Base-by-base conservation (phyloP, 2,329 filamentous ascomycete species). In the Colletotrichum neosansevieriae region DNA sequence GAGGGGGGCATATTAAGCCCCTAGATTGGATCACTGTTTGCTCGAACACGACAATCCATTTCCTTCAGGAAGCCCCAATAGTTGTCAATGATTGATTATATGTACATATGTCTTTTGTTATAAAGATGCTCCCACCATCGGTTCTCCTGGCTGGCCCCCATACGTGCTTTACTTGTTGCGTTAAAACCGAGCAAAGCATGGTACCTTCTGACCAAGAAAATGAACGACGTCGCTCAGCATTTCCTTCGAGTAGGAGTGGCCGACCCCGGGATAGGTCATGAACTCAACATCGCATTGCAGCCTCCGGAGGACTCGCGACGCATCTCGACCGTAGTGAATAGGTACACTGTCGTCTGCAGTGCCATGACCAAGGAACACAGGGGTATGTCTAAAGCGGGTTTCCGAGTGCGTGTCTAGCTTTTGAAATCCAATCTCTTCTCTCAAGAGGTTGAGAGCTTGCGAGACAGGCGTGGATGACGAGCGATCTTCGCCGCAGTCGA, bases 311-410 rank as follows among this genome's bases (percentile, higher is more conserved):
- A 77, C 75, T 1, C 72, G 72, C 1, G 73, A 73, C 0, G 82
- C 76, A 12, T 76, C 73, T n/a, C 73, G 65, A 0, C 81, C 82
- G 34, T 82, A 73, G 3, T 67, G 44, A 17, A 79, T 45, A 34
- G 78, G 72, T 9, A 88, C 80, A 17, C 81, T 79, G 42, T 78
- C 73, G 69, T 86, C 82, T 21, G 80, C 71, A 4, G 70, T 71
- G 3, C 84, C 80, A 73, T 88, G 81, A 3, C 82, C 78, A 17
- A 88, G 71, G 29, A 87, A 82, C 0, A 84, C 72, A 0, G 85
- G 82, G 1, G 77, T 81, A 4, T 68, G 58, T 47, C 71, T 32
- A 64, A 76, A 72, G 10, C 67, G 71, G 17, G 51, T 12, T 2
- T 32, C 15, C 2, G 45, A n/a, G 21, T 62, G 47, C 1, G 69